Base-by-base conservation (phyloP, 129 eudicot genomes). In the Tanacetum coccineum region DNA sequence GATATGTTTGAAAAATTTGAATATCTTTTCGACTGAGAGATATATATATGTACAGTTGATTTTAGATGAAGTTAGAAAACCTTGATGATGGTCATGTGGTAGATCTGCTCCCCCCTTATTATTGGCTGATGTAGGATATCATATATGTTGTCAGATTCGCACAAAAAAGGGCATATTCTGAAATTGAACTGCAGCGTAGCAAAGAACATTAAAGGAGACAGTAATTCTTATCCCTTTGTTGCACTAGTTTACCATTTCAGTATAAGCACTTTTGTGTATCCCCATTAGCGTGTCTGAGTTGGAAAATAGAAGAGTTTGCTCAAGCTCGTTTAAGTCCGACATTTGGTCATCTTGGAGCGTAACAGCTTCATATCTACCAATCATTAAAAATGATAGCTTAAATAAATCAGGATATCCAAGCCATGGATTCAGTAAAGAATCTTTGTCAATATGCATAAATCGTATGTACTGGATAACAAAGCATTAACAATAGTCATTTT, bases 11-110 rank as follows among this genome's bases (percentile, higher is more conserved):
- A 64, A 50, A 28, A 50, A 56, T 59, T 5, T 30, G 36, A 30
- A 30, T 46, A 44, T 93, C 92, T 56, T 84, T 65, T 59, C 71
- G 13, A 26, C 39, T 25, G 13, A 36, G 30, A 15, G 36, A 64
- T 45, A 42, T 55, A 64, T 45, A 42, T 55, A 19, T 25, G 47
- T 9, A 45, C 15, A 17, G 42, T 7, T 50, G 10, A n/a, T 6
- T n/a, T 18, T 1, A 52, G 13, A 53, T 26, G 64, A 49, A 61
- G 60, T 56, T 40, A 10, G 15, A 18, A 45, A 71, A 89, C 99
- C 99, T 89, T 89, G 97, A 80, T 94, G 99, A 63, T 78, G 80
- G 64, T 81, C 66, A 54, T 79, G 81, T 59, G 82, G 74, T 28
- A 71, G 78, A 45, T 83, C 91, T 50, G 56, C 60, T 39, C 78